Evolutionary conservation across 75 land plant genomes (phyloP).

Genomic region (Pinus tabuliformis): DNA sequence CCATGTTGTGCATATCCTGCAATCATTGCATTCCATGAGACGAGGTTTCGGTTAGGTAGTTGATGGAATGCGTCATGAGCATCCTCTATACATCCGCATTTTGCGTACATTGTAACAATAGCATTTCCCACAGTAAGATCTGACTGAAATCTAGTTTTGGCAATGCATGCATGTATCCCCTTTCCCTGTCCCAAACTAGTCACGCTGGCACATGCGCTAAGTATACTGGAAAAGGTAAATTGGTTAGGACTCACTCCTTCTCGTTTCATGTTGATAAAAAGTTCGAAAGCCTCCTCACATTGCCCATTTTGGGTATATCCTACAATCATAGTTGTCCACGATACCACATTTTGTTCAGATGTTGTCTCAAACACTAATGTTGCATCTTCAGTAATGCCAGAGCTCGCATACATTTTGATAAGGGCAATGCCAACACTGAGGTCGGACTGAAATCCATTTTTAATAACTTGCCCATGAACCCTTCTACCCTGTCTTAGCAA

Average conservation of each 20-base stretch:
- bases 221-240: slow-evolving; percentile 32
- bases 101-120: slow-evolving; percentile 67
- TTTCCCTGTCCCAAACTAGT: slow-evolving; percentile 47
- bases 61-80: slow-evolving; percentile 35
- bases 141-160: slow-evolving; percentile 20
- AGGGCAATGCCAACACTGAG: slow-evolving; percentile 33
- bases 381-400: slow-evolving; percentile 29
- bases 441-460: slow-evolving; percentile 24
- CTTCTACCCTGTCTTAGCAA: slow-evolving; percentile 16
- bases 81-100: slow-evolving; percentile 44
- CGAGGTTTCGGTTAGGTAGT: slow-evolving; percentile 30
- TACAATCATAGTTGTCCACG: slow-evolving; percentile 67
- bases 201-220: slow-evolving; percentile 51
- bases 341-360: slow-evolving; percentile 25
- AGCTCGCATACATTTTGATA: slow-evolving; percentile 66
- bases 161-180: slow-evolving; percentile 26
- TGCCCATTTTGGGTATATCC: slow-evolving; percentile 39
- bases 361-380: slow-evolving; percentile 40
- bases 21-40: slow-evolving; percentile 54
- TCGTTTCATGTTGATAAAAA: slow-evolving; percentile 29
- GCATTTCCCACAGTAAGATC: slow-evolving; percentile 43
- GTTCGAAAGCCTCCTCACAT: slow-evolving; percentile 35
- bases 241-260: slow-evolving; percentile 27
- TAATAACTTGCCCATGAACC: slow-evolving; percentile 30
- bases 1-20: slow-evolving; percentile 48